Conservation (phyloP, 1,284 basidiomycete genomes). For the Rhodotorula glutinis region DNA sequence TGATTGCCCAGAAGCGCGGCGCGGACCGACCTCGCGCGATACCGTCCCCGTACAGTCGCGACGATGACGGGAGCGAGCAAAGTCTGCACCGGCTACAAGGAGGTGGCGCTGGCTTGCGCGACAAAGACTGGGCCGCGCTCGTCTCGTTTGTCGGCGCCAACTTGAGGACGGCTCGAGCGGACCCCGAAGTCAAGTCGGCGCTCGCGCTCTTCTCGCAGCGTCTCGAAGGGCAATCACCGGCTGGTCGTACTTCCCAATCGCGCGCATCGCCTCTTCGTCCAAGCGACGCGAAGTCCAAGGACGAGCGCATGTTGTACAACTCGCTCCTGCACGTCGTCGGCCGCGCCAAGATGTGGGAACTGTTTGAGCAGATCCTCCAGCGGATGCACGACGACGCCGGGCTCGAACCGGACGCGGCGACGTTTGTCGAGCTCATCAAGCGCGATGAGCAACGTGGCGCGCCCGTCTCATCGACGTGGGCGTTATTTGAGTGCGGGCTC, state of each 20-base stretch:
- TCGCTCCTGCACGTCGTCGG: slow-evolving; percentile 23
- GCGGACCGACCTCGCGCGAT: not conserved
- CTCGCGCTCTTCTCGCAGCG: slow-evolving; percentile 20
- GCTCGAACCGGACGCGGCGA: slow-evolving; percentile 6
- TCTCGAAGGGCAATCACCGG: not conserved
- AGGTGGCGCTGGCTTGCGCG: slow-evolving; percentile 17
- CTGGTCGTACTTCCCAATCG: no score
- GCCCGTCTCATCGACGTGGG: slow-evolving; percentile 19
- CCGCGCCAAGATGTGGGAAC: slow-evolving; percentile 17
- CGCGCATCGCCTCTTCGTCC: not conserved
- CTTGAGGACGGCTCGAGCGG: slow-evolving; percentile 6
- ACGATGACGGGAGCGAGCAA: not conserved
- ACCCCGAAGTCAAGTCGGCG: slow-evolving; percentile 16
- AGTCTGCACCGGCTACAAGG: slow-evolving; percentile 4
- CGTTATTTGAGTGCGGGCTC: slow-evolving; percentile 14
- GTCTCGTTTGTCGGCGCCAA: slow-evolving; percentile 21
- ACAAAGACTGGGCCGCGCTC: slow-evolving; percentile 24
- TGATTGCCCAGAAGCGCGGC: slow-evolving; percentile 16
- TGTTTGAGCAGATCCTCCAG: slow-evolving; percentile 28
- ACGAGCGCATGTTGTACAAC: slow-evolving; percentile 21
- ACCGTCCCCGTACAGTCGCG: not conserved
- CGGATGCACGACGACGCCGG: slow-evolving; percentile 17
- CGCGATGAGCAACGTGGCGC: slow-evolving; percentile 13
- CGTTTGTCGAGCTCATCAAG: slow-evolving; percentile 11
- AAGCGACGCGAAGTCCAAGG: not conserved